Base-by-base conservation (phyloP, 2,329 filamentous ascomycete species). In the Alternaria ethzedia region DNA sequence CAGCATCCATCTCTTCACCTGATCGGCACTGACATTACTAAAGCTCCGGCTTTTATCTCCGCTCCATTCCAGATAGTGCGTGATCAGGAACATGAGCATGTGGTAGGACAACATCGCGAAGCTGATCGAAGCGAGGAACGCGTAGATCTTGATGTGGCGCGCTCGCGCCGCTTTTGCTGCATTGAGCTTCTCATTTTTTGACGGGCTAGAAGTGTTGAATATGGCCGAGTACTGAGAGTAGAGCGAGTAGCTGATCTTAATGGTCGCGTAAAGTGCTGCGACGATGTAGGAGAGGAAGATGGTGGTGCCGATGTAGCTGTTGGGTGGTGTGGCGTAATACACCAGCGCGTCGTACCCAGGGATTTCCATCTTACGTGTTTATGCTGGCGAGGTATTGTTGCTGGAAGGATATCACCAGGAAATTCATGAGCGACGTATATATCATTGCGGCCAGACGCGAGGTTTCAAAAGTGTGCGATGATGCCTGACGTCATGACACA, bases 241-340 rank as follows among this genome's bases (percentile, higher is more conserved):
- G 3, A 76, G 61, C 10, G 69, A 71, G 20, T 54, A 44, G 13
- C 30, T 45, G 23, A 76, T 73, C 3, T 46, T 55, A 2, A 57
- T 49, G 4, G 72, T 75, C 12, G 73, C 66, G 30, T 69, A 74
- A 1, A 79, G 57, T 1, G 75, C 74, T 12, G 64, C 58, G 23
- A 69, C 32, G 32, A 78, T 79, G 61, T 78, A 78, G 8, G 68
- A 70, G 1, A 79, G 64, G 59, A 79, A 78, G 12, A 79, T 54
- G 1, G 66, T 49, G 7, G 76, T 67, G 54, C 77, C 76, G 26
- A 78, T 54, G 63, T 73, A 71, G 59, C 72, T 79, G 50, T 63
- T 67, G 4, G 77, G 75, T 21, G 74, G 75, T 20, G 70, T 72
- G n/a, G 65, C 59, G 44, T 67, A 70, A 15, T 59, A 41, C 12